Percentiles rank a stretch among this genome's conserved stretches.
Evolutionary conservation across 169 alveolate genomes (phyloP).

Genomic region (Toxoplasma gondii): DNA sequence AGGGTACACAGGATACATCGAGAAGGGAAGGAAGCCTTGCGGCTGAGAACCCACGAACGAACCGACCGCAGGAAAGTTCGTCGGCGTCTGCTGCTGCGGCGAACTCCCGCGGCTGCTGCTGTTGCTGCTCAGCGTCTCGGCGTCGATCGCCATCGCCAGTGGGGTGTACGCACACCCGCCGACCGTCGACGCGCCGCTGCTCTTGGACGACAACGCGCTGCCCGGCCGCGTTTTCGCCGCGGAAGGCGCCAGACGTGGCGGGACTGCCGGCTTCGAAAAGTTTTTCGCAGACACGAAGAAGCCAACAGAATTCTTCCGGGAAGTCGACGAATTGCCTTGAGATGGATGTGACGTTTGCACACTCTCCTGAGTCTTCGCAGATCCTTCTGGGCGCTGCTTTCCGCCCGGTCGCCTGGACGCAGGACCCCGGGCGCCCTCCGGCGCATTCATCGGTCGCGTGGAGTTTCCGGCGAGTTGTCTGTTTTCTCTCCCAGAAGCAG

Average conservation of each 20-base stretch:
- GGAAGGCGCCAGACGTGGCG: not conserved
- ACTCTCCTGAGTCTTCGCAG: slow-evolving; percentile 4
- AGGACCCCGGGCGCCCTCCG: too few relatives aligned
- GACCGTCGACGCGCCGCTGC: not conserved
- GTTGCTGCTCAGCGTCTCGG: not conserved
- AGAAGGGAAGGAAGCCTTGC: not conserved
- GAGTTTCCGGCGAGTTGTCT: too few relatives aligned
- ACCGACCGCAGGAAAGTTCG: not conserved
- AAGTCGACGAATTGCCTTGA: too few relatives aligned
- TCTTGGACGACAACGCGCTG: slow-evolving; percentile 19
- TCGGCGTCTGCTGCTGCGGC: slow-evolving; percentile 26
- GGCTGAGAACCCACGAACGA: not conserved
- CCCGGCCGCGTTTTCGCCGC: not conserved
- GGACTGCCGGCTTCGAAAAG: not conserved
- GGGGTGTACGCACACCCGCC: slow-evolving; percentile 25
- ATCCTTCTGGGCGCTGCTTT: not conserved
- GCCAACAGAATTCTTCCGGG: not conserved
- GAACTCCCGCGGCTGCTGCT: slow-evolving; percentile 10
- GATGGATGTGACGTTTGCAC: not conserved
- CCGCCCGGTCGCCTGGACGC: too few relatives aligned
- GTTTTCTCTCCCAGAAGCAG: too few relatives aligned
- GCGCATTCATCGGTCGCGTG: not conserved
- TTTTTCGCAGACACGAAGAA: not conserved
- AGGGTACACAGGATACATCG: not conserved
- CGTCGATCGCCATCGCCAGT: slow-evolving; percentile 13